phyloP scores from a whole-genome alignment of 2,329 filamentous ascomycete species.

The Pseudodiploospora longispora region DNA sequence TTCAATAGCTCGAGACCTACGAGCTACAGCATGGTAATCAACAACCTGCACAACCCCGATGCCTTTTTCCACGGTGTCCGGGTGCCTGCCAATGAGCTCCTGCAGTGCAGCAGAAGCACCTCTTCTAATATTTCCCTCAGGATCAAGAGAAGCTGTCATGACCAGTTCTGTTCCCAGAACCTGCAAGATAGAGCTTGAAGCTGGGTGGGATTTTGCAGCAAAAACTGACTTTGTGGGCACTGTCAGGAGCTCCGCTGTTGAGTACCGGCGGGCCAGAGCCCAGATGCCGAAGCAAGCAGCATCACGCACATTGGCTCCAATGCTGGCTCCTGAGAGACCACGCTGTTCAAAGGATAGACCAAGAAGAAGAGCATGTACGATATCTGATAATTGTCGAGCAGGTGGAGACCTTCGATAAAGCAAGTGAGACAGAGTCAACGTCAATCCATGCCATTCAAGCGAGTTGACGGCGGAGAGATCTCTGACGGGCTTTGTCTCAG shows the following conservation, averaged over 20 bases:
- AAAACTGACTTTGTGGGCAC: constrained; percentile 44
- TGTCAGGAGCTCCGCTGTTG: constrained; percentile 64
- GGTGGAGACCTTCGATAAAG: constrained; percentile 80
- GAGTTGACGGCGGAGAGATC: constrained; percentile 72
- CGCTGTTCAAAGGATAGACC: constrained; percentile 86
- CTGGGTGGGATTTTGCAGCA: constrained; percentile 28
- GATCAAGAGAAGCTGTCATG: constrained; percentile 74
- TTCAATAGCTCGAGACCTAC: constrained; percentile 73
- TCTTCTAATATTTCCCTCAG: constrained; percentile 85
- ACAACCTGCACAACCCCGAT: constrained; percentile 83
- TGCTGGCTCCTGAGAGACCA: constrained; percentile 71
- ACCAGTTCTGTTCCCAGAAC: constrained; percentile 74
- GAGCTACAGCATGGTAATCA: constrained; percentile 87
- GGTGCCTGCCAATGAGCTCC: constrained; percentile 87
- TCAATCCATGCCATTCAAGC: constrained; percentile 85
- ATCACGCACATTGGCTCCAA: constrained; percentile 87
- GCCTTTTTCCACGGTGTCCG: constrained; percentile 71
- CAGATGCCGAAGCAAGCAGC: constrained; percentile 95
- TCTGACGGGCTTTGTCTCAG: constrained; percentile 29
- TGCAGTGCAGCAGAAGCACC: constrained; percentile 90
- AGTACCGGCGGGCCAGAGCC: constrained; percentile 82
- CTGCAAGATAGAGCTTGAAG: constrained; percentile 53
- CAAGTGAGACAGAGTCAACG: constrained; percentile 77
- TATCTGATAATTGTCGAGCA: constrained; percentile 58
- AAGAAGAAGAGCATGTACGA: constrained; percentile 68